Percentiles rank a stretch among this genome's conserved stretches.
These are phyloP conservation scores for Populus hybrid DNA, from an alignment of 441 rosid species.

Conservation along the genomic window DNA sequence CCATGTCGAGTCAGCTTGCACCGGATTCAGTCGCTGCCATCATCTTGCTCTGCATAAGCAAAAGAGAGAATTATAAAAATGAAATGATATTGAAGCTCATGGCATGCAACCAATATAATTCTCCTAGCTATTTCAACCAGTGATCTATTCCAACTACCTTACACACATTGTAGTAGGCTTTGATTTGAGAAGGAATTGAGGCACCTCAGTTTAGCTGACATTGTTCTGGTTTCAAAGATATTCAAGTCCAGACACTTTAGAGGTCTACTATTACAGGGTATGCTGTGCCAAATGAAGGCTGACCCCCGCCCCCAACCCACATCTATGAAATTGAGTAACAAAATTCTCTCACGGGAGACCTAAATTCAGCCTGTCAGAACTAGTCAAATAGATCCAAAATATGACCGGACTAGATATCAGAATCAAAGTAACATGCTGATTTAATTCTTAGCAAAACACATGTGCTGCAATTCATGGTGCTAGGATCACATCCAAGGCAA, in stretches of 20 bases:
- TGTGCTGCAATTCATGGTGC: not conserved
- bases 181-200: not conserved
- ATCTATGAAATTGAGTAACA: not conserved
- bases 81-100: not conserved
- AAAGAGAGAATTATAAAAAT: not conserved
- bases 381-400: not conserved
- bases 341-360: not conserved
- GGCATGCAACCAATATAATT: not conserved
- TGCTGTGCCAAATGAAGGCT: not conserved
- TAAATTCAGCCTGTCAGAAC: not conserved
- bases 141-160: not conserved
- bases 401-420: not conserved
- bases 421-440: not conserved
- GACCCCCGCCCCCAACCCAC: not conserved
- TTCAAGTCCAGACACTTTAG: not conserved
- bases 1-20: slow-evolving; percentile 2
- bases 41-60: slow-evolving; percentile 36
- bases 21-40: slow-evolving; percentile 41
- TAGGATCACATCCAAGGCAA: not conserved
- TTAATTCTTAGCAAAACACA: not conserved
- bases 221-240: not conserved
- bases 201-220: not conserved
- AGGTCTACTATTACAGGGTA: not conserved
- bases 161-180: not conserved
- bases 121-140: not conserved